Evolutionary conservation across 2,329 filamentous ascomycete species (phyloP).

Genomic region (Salinomyces thailandicus): DNA sequence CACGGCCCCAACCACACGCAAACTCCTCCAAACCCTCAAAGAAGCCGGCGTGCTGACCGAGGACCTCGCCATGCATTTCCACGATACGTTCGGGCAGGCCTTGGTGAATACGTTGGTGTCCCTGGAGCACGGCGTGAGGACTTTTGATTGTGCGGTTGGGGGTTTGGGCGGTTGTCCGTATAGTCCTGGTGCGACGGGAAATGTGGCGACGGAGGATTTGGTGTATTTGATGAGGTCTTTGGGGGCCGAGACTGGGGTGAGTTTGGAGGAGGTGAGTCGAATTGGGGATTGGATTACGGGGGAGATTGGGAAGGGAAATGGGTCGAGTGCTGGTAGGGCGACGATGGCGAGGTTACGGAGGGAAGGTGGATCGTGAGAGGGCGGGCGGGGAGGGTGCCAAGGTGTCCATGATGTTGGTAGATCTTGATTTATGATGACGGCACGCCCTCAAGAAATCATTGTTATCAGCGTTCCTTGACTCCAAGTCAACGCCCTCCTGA

Average conservation of each 20-base stretch:
- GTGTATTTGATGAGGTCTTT: conserved; percentile 65
- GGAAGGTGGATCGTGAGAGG: neutral
- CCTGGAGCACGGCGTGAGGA: conserved; percentile 65
- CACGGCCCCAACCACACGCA: conserved; percentile 59
- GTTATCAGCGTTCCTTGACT: too few species aligned
- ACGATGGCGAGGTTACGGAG: conserved; percentile 19
- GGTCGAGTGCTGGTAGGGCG: conserved; percentile 59
- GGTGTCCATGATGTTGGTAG: too few species aligned
- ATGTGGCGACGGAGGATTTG: conserved; percentile 75
- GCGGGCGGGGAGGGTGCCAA: too few species aligned
- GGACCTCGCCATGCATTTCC: conserved; percentile 74
- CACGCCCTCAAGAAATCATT: too few species aligned
- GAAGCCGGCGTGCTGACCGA: conserved; percentile 58
- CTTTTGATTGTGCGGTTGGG: conserved; percentile 69
- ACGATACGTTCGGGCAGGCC: conserved; percentile 80
- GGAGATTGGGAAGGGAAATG: conserved; percentile 52
- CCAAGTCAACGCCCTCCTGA: too few species aligned
- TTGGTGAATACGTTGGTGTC: conserved; percentile 72
- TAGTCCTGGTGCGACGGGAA: conserved; percentile 74
- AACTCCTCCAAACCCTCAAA: conserved; percentile 53
- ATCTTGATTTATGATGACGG: too few species aligned
- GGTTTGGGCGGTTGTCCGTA: conserved; percentile 80
- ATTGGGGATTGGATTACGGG: conserved; percentile 63
- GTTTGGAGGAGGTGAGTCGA: conserved; percentile 54
- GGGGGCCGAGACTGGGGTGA: conserved; percentile 64